A percentile compares a stretch with the other conserved stretches of the same genome.
phyloP scores from a whole-genome alignment of 768 basidiomycete species.

The Mycena sanguinolenta region DNA sequence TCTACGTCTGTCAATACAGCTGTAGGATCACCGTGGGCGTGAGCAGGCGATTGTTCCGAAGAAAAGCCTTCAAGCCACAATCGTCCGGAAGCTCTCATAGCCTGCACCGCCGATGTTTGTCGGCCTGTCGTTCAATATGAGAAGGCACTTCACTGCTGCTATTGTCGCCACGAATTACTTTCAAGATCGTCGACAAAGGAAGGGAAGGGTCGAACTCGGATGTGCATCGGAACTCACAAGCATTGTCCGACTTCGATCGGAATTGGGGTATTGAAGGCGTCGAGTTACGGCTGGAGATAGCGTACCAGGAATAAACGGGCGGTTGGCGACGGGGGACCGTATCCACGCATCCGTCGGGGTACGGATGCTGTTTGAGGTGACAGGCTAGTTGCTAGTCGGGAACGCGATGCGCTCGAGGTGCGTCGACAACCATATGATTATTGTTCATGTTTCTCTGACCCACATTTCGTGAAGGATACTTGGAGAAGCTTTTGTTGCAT shows the following conservation, averaged over 20 bases:
- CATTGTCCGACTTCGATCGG: neutral
- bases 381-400: too few species aligned
- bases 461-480: too few species aligned
- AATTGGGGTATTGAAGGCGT: slow-evolving; percentile 12
- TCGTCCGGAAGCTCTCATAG: neutral
- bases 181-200: neutral
- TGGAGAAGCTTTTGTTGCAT: neutral
- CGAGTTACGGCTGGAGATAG: slow-evolving; percentile 6
- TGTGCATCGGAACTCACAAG: neutral
- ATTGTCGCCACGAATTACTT: neutral
- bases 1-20: slow-evolving; percentile 6
- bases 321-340: slow-evolving; percentile 17
- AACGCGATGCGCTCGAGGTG: neutral
- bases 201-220: neutral
- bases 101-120: neutral
- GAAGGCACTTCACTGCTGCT: too few species aligned
- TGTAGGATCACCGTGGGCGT: neutral
- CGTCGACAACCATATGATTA: too few species aligned
- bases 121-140: neutral
- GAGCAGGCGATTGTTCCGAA: slow-evolving; percentile 20
- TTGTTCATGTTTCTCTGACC: neutral
- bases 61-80: slow-evolving; percentile 6
- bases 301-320: slow-evolving; percentile 4
- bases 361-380: neutral
- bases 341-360: too few species aligned